Conservation (phyloP, 1,284 basidiomycete genomes). For the Boletus semigastroideus region DNA sequence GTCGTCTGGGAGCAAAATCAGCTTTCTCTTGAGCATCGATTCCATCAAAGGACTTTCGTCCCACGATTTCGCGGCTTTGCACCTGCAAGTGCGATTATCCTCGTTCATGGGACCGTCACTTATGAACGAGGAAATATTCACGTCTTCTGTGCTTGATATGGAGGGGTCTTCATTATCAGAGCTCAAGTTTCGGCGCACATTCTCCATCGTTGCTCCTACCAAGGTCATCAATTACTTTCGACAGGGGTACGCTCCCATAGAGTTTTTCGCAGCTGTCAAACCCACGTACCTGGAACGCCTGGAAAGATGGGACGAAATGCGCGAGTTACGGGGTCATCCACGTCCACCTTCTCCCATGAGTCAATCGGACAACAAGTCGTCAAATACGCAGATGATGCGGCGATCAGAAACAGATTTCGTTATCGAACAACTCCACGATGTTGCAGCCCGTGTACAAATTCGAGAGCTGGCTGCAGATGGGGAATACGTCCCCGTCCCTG, state of each 20-base stretch:
- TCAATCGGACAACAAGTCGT: constrained; percentile 35
- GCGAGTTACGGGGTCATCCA: constrained; percentile 57
- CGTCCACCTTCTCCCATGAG: constrained; percentile 34
- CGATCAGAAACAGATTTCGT: constrained; percentile 91
- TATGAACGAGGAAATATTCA: constrained; percentile 78
- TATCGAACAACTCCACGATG: constrained; percentile 86
- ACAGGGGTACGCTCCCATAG: constrained; percentile 77
- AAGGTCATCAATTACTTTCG: constrained; percentile 75
- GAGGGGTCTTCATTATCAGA: constrained; percentile 71
- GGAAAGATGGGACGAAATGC: constrained; percentile 89
- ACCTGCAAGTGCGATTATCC: constrained; percentile 81
- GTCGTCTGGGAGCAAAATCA: constrained; percentile 72
- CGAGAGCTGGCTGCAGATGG: constrained; percentile 87
- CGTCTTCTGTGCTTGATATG: constrained; percentile 74
- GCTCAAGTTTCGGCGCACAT: constrained; percentile 76
- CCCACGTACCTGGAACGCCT: constrained; percentile 84
- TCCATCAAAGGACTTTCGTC: constrained; percentile 84
- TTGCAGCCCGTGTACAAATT: constrained; percentile 84
- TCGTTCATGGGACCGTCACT: constrained; percentile 74
- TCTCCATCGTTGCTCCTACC: constrained; percentile 74
- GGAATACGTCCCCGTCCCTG: constrained; percentile 81
- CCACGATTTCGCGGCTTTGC: constrained; percentile 81
- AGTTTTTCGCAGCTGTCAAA: constrained; percentile 83
- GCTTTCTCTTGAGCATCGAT: constrained; percentile 82
- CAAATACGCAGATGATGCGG: constrained; percentile 71